phyloP scores from a whole-genome alignment of 169 alveolate species.

The Cryptosporidium canis region DNA sequence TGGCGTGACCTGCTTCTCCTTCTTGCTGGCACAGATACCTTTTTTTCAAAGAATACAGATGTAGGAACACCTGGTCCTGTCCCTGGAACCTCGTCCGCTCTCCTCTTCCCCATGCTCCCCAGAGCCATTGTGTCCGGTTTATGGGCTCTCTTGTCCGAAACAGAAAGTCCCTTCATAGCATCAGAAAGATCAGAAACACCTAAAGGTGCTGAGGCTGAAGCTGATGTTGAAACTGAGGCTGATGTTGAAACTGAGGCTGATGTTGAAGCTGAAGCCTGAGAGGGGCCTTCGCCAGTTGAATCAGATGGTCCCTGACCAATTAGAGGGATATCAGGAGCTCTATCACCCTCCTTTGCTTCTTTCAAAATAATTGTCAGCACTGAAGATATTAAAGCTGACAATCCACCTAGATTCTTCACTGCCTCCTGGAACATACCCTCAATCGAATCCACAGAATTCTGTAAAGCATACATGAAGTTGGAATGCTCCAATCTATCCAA shows the following conservation, averaged over 20 bases:
- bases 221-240: no score
- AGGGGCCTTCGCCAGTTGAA: no score
- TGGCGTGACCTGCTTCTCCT: neutral
- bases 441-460: neutral
- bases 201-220: no score
- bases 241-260: no score
- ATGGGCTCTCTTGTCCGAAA: no score
- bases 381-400: neutral
- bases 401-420: neutral
- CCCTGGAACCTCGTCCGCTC: conserved; percentile 11
- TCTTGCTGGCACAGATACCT: neutral
- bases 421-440: neutral
- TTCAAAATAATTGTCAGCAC: neutral
- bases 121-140: no score
- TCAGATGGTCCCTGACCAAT: no score
- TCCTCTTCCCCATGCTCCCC: neutral
- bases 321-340: no score
- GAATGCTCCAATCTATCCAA: neutral
- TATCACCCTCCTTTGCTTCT: neutral
- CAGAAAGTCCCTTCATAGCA: no score
- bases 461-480: neutral
- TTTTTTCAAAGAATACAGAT: neutral
- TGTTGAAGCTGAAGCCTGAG: no score
- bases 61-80: neutral
- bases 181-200: no score